phyloP scores from a whole-genome alignment of 1,139 yeast genomes.

The Geotrichum bryndzae region DNA sequence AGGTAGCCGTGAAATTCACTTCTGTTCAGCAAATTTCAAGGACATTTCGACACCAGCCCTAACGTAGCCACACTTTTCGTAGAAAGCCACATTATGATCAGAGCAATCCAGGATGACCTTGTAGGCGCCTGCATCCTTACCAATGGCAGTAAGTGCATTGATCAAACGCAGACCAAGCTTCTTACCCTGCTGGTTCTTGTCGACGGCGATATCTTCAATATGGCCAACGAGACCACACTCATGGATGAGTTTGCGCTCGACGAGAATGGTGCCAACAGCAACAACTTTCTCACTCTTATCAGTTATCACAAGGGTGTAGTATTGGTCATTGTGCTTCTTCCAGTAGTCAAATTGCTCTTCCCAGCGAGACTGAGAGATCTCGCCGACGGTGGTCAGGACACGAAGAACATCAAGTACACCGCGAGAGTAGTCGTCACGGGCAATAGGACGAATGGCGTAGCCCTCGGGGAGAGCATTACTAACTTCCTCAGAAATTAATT shows the following conservation, averaged over 20 bases:
- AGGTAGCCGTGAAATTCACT: not conserved
- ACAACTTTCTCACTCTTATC: conserved; percentile 34
- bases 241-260: conserved; percentile 56
- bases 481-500: conserved; percentile 29
- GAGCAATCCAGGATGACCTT: conserved; percentile 89
- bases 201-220: conserved; percentile 89
- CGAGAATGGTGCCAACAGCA: conserved; percentile 41
- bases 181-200: conserved; percentile 71
- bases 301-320: conserved; percentile 50
- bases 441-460: conserved; percentile 47
- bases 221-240: conserved; percentile 84
- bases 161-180: conserved; percentile 69
- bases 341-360: conserved; percentile 44
- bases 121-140: conserved; percentile 62
- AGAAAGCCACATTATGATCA: conserved; percentile 71
- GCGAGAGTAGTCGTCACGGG: conserved; percentile 42
- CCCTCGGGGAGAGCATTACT: conserved; percentile 43
- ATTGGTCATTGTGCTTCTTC: conserved; percentile 42
- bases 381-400: conserved; percentile 57
- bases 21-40: conserved; percentile 24
- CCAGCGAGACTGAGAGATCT: conserved; percentile 42
- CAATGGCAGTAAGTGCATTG: conserved; percentile 54
- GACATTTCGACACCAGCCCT: conserved; percentile 66
- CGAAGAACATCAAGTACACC: conserved; percentile 47
- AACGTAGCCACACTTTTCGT: conserved; percentile 72